These are phyloP conservation scores for Mycena capillaripes DNA, from an alignment of 768 basidiomycete species.

Conservation along the genomic window DNA sequence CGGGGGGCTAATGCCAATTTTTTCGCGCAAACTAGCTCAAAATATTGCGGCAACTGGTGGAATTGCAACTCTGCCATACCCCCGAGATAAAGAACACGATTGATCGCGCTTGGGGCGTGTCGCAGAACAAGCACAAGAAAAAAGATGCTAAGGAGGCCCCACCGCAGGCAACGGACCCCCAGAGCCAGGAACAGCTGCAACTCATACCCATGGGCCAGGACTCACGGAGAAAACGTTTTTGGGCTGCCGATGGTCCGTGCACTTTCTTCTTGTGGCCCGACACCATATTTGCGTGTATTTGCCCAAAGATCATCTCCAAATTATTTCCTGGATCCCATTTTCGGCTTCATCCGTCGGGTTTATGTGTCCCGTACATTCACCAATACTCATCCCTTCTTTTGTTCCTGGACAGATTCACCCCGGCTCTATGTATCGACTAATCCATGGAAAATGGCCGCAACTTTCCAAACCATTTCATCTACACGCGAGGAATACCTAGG, in stretches of 20 bases:
- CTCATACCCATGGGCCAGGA: slow-evolving; percentile 86
- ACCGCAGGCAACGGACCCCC: slow-evolving; percentile 71
- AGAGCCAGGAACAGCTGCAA: slow-evolving; percentile 74
- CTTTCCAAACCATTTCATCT: slow-evolving; percentile 79
- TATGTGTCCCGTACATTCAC: slow-evolving; percentile 40
- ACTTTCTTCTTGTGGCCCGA: slow-evolving; percentile 50
- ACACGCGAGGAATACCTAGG: slow-evolving; percentile 82
- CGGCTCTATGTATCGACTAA: slow-evolving; percentile 88
- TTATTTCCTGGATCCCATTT: slow-evolving; percentile 54
- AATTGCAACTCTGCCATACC: slow-evolving; percentile 83
- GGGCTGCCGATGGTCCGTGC: slow-evolving; percentile 92
- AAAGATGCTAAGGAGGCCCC: slow-evolving; percentile 70
- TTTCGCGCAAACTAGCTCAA: slow-evolving; percentile 68
- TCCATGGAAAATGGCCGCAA: slow-evolving; percentile 90
- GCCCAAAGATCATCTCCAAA: slow-evolving; percentile 56
- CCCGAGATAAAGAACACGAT: slow-evolving; percentile 77
- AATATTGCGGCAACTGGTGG: slow-evolving; percentile 87
- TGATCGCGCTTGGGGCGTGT: slow-evolving; percentile 90
- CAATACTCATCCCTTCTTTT: slow-evolving; percentile 45
- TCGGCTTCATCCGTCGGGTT: slow-evolving; percentile 53
- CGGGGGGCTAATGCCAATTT: slow-evolving; percentile 31
- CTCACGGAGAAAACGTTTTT: slow-evolving; percentile 81
- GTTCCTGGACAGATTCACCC: slow-evolving; percentile 76
- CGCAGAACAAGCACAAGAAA: slow-evolving; percentile 89
- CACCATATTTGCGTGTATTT: slow-evolving; percentile 83